Evolutionary conservation across 306 rosid genomes (phyloP), one percentile per base, ranked within the genome.

Genomic region (Corylus avellana): DNA sequence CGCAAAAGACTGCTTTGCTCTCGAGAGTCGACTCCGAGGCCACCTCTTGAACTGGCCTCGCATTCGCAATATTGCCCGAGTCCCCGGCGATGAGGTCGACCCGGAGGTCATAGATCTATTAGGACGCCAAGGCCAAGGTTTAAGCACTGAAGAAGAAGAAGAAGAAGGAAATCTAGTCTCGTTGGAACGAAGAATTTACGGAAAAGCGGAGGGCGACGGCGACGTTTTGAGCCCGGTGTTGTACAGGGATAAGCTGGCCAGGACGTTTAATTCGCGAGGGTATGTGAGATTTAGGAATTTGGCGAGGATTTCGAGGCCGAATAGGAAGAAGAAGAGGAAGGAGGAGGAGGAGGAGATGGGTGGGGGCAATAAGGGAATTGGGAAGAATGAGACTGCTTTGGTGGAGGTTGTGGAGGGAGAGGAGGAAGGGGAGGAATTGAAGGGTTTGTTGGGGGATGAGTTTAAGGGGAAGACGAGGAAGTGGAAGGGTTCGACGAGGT

Each of bases 1-100:
- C 48, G 80, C 97, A 50, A 67, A 85, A 57, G 85, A 90, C 57
- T 92, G 99, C 84, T 86, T 81, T 80, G 76, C 89, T 63, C 90
- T 95, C 46, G 99, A 95, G 82, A 72, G 51, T 75, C 91, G 91
- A 63, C 90, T 92, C 82, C 93, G 99, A 0, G 98, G 99, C 22
- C 99, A 95, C 85, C 91, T 92, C 68, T 84, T 95, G 81, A 95
- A 95, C 78, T 95, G 99, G 99, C 97, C 99, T 13, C 96, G 99
- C 42, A 46, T 95, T 54, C 94, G 92, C 82, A 95, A 95, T 91
- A 79, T 95, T 27, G 98, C 89, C 42, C 88, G 97, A 64, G 97
- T 92, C 68, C 90, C 96, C 46, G 98, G 96, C 5, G 99, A 95
- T 18, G 98, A 91, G 35, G 35, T 92, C 22, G 94, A 90, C 14